Base-by-base conservation (phyloP, 148 eudicot species). In the Diospyros kaki region DNA sequence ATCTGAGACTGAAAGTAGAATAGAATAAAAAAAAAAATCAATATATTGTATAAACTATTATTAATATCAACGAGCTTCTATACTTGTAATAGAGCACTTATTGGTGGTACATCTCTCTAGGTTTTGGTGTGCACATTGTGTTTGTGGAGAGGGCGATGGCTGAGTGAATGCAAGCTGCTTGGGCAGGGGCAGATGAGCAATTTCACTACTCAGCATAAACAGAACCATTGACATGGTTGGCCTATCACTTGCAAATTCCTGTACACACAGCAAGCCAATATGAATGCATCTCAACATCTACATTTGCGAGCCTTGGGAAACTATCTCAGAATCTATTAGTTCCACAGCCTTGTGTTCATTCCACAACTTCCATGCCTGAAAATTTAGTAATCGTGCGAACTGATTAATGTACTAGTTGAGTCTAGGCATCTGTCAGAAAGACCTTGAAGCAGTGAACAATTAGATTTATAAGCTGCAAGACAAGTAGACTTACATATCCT, bases 401-500 rank as follows among this genome's bases (percentile, higher is more conserved):
- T 28, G 28, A 28, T 28, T 28, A 28, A 28, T 15, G 28, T 39
- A 1, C 1, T 50, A 45, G 15, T 13, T 50, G 12, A 55, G 15
- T 1, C 12, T 55, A 6, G 59, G 59, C 12, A 28, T 28, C 28
- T 28, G 28, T 28, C 28, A 28, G 28, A 0, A 28, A 28, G 0
- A 28, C 28, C 28, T 28, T 28, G 28, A 28, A 48, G 52, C 52
- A 48, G 1, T 48, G 52, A 4, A 48, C 52, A 48, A 48, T 4
- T 4, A 48, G 8, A 48, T 4, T 10, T 56, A 0, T 56, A 56
- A 56, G 15, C 18, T 48, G 8, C 8, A 71, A 18, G 28, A 72
- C 41, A 18, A 44, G 45, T 54, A 3, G 17, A 68, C 91, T 86
- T 81, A 88, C 92, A 68, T 81, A 73, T 72, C 83, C 81, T 61